Evolutionary conservation across 257 asterid species (phyloP).

Genomic region (Linderniella brevidens): DNA sequence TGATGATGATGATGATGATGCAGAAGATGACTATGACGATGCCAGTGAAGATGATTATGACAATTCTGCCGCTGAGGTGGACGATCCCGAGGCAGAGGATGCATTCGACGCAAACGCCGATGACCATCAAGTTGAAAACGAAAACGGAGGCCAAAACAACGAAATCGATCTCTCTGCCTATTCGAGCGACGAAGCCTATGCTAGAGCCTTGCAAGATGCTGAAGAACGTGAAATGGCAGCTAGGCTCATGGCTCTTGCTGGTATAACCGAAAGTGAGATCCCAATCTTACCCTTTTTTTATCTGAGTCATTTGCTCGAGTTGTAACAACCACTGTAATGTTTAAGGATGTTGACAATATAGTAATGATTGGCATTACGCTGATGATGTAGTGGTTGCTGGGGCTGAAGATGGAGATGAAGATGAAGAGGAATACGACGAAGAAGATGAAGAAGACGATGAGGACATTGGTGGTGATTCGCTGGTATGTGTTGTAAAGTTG

Average conservation of each 20-base stretch:
- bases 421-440: constrained; percentile 26
- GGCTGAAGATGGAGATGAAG: constrained; percentile 14
- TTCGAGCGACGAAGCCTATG: constrained; percentile 90
- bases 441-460: constrained; percentile 22
- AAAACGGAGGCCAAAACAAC: constrained; percentile 28
- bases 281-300: constrained; percentile 3
- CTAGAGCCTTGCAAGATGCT: constrained; percentile 90
- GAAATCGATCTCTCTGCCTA: constrained; percentile 76
- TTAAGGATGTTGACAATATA: no score
- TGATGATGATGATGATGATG: constrained; percentile 5
- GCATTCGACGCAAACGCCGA: neutral
- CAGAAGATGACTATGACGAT: constrained; percentile 1
- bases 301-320: neutral
- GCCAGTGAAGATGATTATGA: constrained; percentile 2
- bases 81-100: constrained; percentile 25
- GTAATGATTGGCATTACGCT: neutral
- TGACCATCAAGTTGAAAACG: constrained; percentile 5
- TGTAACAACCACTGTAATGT: no score
- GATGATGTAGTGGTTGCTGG: constrained; percentile 28
- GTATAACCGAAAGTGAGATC: constrained; percentile 43
- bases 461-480: constrained; percentile 43
- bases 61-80: neutral
- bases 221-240: constrained; percentile 89
- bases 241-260: constrained; percentile 71
- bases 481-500: neutral